These are phyloP conservation scores for Metarhizium guizhouense DNA, from an alignment of 2,329 filamentous ascomycete genomes.

Conservation along the genomic window DNA sequence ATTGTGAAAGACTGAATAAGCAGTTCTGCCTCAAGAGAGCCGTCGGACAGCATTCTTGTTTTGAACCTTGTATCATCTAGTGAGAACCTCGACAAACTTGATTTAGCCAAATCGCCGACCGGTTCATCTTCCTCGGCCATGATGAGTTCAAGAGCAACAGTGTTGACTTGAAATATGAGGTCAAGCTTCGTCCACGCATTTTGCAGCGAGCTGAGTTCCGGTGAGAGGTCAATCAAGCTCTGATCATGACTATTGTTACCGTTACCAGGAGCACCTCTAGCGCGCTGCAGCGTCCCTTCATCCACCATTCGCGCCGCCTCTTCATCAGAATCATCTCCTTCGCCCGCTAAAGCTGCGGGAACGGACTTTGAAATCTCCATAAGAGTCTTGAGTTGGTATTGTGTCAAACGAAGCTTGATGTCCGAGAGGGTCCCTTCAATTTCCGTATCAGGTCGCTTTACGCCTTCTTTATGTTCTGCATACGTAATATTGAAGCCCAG, in stretches of 20 bases:
- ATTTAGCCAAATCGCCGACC: constrained; percentile 66
- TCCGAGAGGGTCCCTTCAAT: constrained; percentile 89
- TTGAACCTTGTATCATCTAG: constrained; percentile 89
- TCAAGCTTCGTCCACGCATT: constrained; percentile 90
- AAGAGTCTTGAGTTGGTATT: constrained; percentile 83
- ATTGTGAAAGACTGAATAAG: constrained; percentile 93
- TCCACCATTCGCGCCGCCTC: constrained; percentile 70
- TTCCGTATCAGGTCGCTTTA: constrained; percentile 81
- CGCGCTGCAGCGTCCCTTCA: constrained; percentile 40
- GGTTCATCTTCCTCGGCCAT: constrained; percentile 67
- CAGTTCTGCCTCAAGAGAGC: constrained; percentile 84
- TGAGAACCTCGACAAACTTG: constrained; percentile 88
- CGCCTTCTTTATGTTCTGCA: constrained; percentile 70
- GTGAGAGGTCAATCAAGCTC: constrained; percentile 46
- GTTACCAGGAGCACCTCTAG: constrained; percentile 25
- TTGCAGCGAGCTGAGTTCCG: constrained; percentile 60
- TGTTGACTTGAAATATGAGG: constrained; percentile 79
- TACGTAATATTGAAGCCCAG: constrained; percentile 88
- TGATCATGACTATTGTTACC: constrained; percentile 27
- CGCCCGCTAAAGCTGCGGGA: constrained; percentile 67
- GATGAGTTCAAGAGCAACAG: constrained; percentile 80
- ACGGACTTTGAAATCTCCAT: constrained; percentile 82
- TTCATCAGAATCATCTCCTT: constrained; percentile 62
- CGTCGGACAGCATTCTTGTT: constrained; percentile 85
- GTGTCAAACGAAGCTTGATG: constrained; percentile 81